Base-by-base conservation (phyloP, 495 filamentous ascomycete genomes). In the Podospora sp. region DNA sequence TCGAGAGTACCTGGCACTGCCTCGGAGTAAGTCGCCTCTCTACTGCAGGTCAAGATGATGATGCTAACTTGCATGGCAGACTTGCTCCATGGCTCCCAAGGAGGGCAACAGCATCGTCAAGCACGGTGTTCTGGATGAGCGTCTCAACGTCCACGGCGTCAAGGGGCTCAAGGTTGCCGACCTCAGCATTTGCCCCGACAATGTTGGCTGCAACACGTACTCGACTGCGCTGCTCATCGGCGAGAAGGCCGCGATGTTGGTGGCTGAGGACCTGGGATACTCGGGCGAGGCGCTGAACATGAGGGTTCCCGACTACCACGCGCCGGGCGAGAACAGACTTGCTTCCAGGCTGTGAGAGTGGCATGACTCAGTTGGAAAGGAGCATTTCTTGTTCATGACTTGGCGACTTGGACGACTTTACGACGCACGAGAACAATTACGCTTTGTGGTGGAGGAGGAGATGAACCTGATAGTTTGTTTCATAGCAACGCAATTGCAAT, bases 131-230 rank as follows among this genome's bases (percentile, higher is more conserved):
- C 76, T 95, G 2, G 91, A 95, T 73, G 89, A 91, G 70, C 86
- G 90, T 33, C 82, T 94, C 61, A 94, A 92, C 69, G 91, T 94
- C 50, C 87, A 93, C 71, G 91, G 91, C 62, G 90, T 92, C 33
- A 85, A 92, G 79, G 88, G 89, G 18, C 86, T 95, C 58, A 94
- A 94, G 82, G 90, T 92, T 51, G 90, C 90, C 16, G 92, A 94
- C 78, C 79, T 94, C 59, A 89, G 85, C 25, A 92, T 94, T 76
- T 92, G 89, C 73, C 91, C 91, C 1, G 90, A 92, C 74, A 95
- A 95, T 67, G 89, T 94, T 24, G 90, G 90, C 33, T 91, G 89
- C 81, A 92, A 92, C 76, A 92, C 90, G 68, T 88, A 88, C 72
- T 86, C 86, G 53, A 93, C 90, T 16, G 91, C 91, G 25, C 84